Conservation (phyloP, 345 rosid genomes). For the Salix caprea region DNA sequence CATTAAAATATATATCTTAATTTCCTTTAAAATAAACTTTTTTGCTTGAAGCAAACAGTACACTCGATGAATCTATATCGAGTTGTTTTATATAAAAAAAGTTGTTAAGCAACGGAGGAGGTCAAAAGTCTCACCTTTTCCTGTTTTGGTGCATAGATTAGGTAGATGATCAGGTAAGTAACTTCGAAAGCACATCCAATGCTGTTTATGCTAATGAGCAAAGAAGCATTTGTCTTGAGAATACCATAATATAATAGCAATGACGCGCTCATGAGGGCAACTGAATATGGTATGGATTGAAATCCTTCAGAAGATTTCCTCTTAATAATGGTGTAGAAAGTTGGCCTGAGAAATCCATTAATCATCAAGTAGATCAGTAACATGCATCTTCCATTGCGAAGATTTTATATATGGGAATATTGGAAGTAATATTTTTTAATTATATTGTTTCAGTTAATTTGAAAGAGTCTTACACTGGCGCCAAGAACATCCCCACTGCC, state of each 20-base stretch:
- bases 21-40: too few species aligned
- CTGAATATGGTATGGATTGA: slow-evolving; percentile 21
- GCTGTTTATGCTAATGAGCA: slow-evolving; percentile 18
- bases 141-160: slow-evolving; percentile 8
- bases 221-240: slow-evolving; percentile 6
- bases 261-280: slow-evolving; percentile 17
- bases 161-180: slow-evolving; percentile 8
- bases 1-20: too few species aligned
- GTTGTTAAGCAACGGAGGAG: too few species aligned
- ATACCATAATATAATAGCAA: slow-evolving; percentile 17
- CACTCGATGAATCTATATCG: too few species aligned
- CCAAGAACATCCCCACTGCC: slow-evolving; percentile 19
- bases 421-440: too few species aligned
- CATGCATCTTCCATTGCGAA: too few species aligned
- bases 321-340: slow-evolving; percentile 19
- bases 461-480: slow-evolving; percentile 18
- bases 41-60: too few species aligned
- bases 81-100: too few species aligned
- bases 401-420: too few species aligned
- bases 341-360: slow-evolving; percentile 15
- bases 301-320: slow-evolving; percentile 22
- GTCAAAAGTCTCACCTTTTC: slow-evolving; percentile 8
- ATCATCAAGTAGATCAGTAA: background rate
- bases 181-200: slow-evolving; percentile 18
- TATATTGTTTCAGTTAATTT: background rate